Evolutionary conservation across 2,329 filamentous ascomycete species (phyloP), one percentile per base, ranked within the genome.

Genomic region (Didymellaceae sp.): DNA sequence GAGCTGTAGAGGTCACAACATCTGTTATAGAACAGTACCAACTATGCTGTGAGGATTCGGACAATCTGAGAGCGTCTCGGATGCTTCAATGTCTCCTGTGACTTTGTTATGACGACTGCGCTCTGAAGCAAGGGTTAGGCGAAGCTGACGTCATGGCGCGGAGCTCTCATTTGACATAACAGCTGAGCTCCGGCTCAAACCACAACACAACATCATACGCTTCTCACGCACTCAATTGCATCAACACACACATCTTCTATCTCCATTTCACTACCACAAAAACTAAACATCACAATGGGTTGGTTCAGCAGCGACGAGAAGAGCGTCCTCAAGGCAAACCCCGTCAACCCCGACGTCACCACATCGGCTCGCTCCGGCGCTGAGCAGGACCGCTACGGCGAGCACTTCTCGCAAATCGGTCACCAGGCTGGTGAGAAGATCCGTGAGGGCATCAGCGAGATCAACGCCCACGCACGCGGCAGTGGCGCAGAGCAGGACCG

Each of bases 401-500:
- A 55, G n/a, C 65, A 70, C 45, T 70, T 70, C 32, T 55, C 55
- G 13, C 49, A 59, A 16, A 59, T 61, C 6, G 57, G 59, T 0
- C 61, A 63, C 13, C 47, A 55, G 22, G 59, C 63, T 24, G 53
- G 55, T 16, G 54, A 60, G 13, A 59, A 61, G 21, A 54, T 63
- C 26, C 55, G 63, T 13, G 55, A 59, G 39, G 62, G 61, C 11
- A 44, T 62, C 16, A 52, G 58, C 18, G 55, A 59, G 28, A 35
- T 65, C 16, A 62, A 45, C 25, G 42, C 56, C 32, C 43, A 58
- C 11, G 57, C 59, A 20, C 51, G 54, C 20, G 67, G 67, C 45
- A 66, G 65, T 11, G 68, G 59, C 11, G 65, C 68, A 10, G 68
- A 71, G 51, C 67, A 70, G 54, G 68, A 70, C 46, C 66, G 65